A percentile compares a stretch with the other conserved stretches of the same genome.
phyloP scores from a whole-genome alignment of 2,329 filamentous ascomycete species.

The Alternaria arborescens region DNA sequence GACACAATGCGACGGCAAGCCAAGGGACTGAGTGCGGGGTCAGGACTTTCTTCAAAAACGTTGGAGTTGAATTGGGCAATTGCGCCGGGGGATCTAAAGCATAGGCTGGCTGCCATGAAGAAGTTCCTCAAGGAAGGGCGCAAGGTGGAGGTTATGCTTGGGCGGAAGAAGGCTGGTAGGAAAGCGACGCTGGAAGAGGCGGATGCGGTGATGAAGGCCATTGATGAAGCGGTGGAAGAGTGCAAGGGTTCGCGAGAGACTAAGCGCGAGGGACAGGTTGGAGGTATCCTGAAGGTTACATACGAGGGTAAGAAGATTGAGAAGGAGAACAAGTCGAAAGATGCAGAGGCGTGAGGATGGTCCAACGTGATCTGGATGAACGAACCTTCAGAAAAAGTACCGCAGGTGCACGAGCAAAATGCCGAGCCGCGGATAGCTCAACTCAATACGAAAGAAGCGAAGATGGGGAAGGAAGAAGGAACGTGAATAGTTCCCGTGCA shows the following conservation, averaged over 20 bases:
- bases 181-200: conserved; percentile 67
- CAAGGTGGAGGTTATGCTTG: conserved; percentile 76
- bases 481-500: background rate
- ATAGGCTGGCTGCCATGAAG: conserved; percentile 61
- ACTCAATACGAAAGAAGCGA: background rate
- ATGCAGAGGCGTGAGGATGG: background rate
- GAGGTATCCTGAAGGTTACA: conserved; percentile 43
- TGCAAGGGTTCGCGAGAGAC: conserved; percentile 39
- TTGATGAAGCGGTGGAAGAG: conserved; percentile 58
- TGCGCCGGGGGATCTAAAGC: conserved; percentile 75
- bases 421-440: background rate
- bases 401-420: background rate
- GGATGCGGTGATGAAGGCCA: conserved; percentile 62
- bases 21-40: conserved; percentile 36
- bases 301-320: conserved; percentile 41
- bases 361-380: background rate
- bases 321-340: conserved; percentile 20
- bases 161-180: conserved; percentile 70
- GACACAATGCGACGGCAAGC: conserved; percentile 54
- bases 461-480: background rate
- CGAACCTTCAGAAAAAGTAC: background rate
- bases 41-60: conserved; percentile 66
- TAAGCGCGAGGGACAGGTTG: conserved; percentile 40
- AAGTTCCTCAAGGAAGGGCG: conserved; percentile 77
- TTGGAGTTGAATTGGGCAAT: conserved; percentile 94